Evolutionary conservation across 164 flowering plant species (phyloP).

Genomic region (Sedum album): DNA sequence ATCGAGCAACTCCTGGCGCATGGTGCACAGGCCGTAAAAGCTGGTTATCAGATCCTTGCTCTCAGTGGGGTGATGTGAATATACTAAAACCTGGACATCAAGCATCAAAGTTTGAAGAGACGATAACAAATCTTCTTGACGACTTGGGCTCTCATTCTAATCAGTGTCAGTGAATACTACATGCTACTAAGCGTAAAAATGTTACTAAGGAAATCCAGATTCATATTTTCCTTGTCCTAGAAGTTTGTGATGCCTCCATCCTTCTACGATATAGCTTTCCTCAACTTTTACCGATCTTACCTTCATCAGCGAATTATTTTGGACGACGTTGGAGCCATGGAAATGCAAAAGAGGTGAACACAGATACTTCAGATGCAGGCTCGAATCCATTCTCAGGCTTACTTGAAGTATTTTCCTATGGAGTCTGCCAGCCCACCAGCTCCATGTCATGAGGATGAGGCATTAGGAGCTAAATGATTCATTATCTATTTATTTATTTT

Average conservation of each 20-base stretch:
- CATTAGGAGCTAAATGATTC: neutral
- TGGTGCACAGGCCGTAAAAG: constrained; percentile 56
- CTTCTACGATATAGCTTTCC: neutral
- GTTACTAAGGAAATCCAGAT: constrained; percentile 15
- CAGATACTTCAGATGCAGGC: neutral
- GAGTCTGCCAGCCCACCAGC: neutral
- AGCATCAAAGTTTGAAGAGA: constrained; percentile 41
- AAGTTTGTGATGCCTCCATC: neutral
- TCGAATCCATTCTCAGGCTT: neutral
- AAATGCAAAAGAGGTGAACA: neutral
- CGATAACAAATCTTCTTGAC: constrained; percentile 17
- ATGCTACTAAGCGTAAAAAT: neutral
- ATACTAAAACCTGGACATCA: constrained; percentile 57
- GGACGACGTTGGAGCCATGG: neutral
- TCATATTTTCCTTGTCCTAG: constrained; percentile 81
- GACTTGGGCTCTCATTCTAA: neutral
- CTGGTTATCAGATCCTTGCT: constrained; percentile 71
- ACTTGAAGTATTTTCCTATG: neutral
- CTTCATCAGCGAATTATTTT: neutral
- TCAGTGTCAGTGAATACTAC: constrained; percentile 15
- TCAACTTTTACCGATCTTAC: neutral
- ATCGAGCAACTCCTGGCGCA: constrained; percentile 53
- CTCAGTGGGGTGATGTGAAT: constrained; percentile 79
- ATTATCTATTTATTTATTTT: neutral
- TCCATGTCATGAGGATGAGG: neutral